These are phyloP conservation scores for Casuarina equisetifolia DNA, from an alignment of 306 rosid species.

Conservation along the genomic window DNA sequence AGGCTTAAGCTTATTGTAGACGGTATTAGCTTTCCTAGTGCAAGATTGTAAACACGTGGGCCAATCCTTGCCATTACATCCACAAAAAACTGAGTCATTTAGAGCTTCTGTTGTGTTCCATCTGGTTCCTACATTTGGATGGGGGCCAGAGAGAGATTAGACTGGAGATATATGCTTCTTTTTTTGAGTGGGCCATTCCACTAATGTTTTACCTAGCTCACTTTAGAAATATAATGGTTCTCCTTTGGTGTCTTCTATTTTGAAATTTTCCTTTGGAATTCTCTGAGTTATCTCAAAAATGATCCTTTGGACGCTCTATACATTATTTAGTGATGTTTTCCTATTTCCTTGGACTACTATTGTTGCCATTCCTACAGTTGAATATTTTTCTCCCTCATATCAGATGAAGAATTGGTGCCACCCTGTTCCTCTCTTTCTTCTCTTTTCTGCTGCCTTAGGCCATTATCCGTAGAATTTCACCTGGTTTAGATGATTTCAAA, in stretches of 20 bases:
- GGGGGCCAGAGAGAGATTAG: too few species aligned
- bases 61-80: too few species aligned
- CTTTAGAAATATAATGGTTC: background rate
- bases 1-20: background rate
- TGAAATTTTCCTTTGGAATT: background rate
- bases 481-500: constrained; percentile 23
- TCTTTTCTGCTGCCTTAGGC: background rate
- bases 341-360: background rate
- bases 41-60: background rate
- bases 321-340: background rate
- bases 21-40: background rate
- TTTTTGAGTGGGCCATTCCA: too few species aligned
- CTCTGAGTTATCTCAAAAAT: too few species aligned
- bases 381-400: background rate
- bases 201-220: background rate
- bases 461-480: constrained; percentile 1
- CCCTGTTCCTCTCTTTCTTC: background rate
- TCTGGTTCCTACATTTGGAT: too few species aligned
- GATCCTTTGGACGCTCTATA: background rate
- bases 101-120: too few species aligned
- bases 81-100: too few species aligned
- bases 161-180: too few species aligned
- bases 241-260: background rate
- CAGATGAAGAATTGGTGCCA: constrained; percentile 1
- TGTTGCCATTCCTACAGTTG: background rate